A percentile compares a stretch with the other conserved stretches of the same genome.
Evolutionary conservation across 2,329 filamentous ascomycete species (phyloP).

Genomic region (Ceratocystis papillata): DNA sequence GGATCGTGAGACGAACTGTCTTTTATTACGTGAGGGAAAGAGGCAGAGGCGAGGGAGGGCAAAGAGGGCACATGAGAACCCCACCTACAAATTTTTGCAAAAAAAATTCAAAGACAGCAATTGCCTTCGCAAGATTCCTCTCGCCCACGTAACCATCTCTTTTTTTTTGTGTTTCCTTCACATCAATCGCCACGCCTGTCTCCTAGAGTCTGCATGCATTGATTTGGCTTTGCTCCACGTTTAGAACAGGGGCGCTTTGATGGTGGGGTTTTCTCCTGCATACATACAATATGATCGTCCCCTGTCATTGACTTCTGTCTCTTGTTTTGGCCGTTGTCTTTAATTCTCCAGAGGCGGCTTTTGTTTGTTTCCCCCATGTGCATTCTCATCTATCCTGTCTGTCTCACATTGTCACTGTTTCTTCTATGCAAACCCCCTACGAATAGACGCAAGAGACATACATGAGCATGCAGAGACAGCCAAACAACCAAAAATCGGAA

Average conservation of each 20-base stretch:
- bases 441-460: neutral
- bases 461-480: neutral
- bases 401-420: neutral
- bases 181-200: neutral
- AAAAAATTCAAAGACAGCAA: too few species aligned
- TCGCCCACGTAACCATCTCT: too few species aligned
- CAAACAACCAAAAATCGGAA: neutral
- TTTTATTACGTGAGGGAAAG: too few species aligned
- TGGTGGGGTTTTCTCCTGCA: conserved; percentile 7
- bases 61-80: too few species aligned
- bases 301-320: neutral
- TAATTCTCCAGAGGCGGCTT: neutral
- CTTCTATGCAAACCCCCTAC: neutral
- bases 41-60: too few species aligned
- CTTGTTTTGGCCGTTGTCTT: neutral
- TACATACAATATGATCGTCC: neutral
- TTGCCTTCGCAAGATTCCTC: too few species aligned
- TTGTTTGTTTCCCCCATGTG: neutral
- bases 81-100: too few species aligned
- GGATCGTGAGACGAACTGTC: too few species aligned
- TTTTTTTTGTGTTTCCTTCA: too few species aligned
- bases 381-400: neutral
- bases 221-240: neutral
- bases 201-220: conserved; percentile 1
- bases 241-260: neutral